Base-by-base conservation (phyloP, 768 basidiomycete genomes). In the Boletus rex-veris region DNA sequence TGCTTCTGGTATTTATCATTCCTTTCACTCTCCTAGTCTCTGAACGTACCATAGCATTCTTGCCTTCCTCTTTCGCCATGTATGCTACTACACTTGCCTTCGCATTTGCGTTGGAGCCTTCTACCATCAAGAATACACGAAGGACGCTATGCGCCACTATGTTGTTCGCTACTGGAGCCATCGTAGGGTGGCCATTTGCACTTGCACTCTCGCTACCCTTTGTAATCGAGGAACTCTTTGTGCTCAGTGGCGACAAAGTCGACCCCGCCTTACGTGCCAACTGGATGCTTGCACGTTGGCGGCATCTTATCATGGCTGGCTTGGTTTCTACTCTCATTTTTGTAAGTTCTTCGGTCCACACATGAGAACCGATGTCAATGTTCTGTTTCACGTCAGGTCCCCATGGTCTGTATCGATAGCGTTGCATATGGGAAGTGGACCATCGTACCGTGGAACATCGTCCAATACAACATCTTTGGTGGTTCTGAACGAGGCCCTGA, bases 161-260 rank as follows among this genome's bases (percentile, higher is more conserved):
- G 43, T 71, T 78, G 45, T 91, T 93, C 66, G 92, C 90, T 2
- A 67, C 83, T 7, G 95, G 92, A 6, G 91, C 85, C 2, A 81
- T 98, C 46, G 81, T 98, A 33, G 97, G 96, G 6, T 99, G 97
- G 97, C 97, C 97, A 7, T 99, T 99, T 68, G 78, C 90, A n/a
- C 77, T 93, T 16, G 85, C 90, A 1, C 77, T 98, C 7, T 83
- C 91, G 0, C 72, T 97, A 14, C 97, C 97, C 2, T 95, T 96
- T 61, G 83, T 95, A 12, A 69, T 91, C 43, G 97, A 98, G 68
- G 92, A 98, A 67, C 74, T 98, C 19, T 89, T 93, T 64, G 68
- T 95, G 21, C 81, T 76, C 50, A 85, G 88, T 37, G 80, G 77
- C 8, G 94, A 97, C 62, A 69, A 70, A 37, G 83, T 88, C 26